Percentiles rank a stretch among this genome's conserved stretches.
These are phyloP conservation scores for Vitis hybrid DNA, from an alignment of 177 flowering plant genomes.

Conservation along the genomic window DNA sequence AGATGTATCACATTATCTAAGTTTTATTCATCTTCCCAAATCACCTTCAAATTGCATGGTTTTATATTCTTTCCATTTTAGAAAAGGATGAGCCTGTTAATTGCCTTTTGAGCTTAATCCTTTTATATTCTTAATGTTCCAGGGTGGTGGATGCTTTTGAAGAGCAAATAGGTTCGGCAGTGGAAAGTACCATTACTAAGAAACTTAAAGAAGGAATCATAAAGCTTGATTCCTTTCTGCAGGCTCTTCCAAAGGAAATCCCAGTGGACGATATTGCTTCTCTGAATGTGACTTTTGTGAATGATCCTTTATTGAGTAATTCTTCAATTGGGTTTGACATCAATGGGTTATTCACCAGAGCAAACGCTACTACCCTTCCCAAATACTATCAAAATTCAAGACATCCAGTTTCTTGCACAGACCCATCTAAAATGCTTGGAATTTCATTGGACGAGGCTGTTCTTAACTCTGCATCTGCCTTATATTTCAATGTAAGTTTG, in stretches of 20 bases:
- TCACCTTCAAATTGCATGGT: not conserved
- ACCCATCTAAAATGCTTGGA: constrained; percentile 69
- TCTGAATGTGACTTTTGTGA: constrained; percentile 67
- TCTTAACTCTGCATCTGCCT: constrained; percentile 61
- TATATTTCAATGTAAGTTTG: constrained; percentile 60
- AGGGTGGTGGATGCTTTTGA: constrained; percentile 87
- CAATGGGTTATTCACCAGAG: constrained; percentile 66
- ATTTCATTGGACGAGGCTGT: constrained; percentile 74
- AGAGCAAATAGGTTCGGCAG: constrained; percentile 68
- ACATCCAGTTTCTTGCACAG: constrained; percentile 32
- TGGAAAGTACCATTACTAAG: constrained; percentile 67
- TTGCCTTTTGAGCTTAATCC: not conserved
- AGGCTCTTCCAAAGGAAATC: constrained; percentile 70
- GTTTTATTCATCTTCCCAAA: not conserved
- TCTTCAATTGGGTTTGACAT: constrained; percentile 74
- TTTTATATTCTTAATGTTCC: constrained; percentile 20
- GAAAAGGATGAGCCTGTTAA: not conserved
- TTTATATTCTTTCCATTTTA: not conserved
- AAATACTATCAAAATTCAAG: constrained; percentile 18
- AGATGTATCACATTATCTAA: no score
- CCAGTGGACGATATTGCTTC: constrained; percentile 66
- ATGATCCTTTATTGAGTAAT: constrained; percentile 52
- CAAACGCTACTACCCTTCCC: constrained; percentile 10
- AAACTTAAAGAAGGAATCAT: constrained; percentile 63
- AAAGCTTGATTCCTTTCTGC: constrained; percentile 62